Conservation (phyloP, 257 asterid species). For the Solanum pinnatisectum region DNA sequence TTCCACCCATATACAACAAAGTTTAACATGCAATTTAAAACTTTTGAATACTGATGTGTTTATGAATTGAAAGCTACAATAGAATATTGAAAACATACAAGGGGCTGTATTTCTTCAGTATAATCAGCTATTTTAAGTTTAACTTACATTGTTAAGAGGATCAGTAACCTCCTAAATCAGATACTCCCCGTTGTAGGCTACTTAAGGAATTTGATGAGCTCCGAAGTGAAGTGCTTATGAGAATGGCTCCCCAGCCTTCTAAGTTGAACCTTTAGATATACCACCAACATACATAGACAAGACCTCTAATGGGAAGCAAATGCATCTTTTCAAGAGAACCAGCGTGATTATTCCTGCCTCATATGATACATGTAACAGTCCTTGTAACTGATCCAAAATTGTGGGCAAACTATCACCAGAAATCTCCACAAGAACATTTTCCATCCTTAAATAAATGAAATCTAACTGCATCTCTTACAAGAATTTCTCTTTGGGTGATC, state of each 20-base stretch:
- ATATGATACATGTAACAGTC: background rate
- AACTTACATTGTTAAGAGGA: background rate
- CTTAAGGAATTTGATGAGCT: background rate
- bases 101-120: background rate
- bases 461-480: slow-evolving; percentile 32
- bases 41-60: background rate
- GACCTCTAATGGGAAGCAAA: background rate
- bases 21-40: background rate
- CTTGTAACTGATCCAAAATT: background rate
- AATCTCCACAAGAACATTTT: slow-evolving; percentile 40
- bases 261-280: background rate
- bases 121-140: background rate
- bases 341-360: background rate
- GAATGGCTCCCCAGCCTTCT: background rate
- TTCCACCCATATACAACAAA: background rate
- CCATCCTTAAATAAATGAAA: slow-evolving; percentile 39
- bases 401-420: slow-evolving; percentile 18
- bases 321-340: background rate
- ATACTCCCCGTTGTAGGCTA: background rate
- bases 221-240: background rate
- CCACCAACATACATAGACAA: background rate
- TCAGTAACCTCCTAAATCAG: background rate
- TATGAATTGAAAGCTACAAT: background rate
- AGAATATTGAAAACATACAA: background rate
- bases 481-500: slow-evolving; percentile 36